Evolutionary conservation across 1,139 yeast species (phyloP).

Genomic region (Debaryomyces fabryi): DNA sequence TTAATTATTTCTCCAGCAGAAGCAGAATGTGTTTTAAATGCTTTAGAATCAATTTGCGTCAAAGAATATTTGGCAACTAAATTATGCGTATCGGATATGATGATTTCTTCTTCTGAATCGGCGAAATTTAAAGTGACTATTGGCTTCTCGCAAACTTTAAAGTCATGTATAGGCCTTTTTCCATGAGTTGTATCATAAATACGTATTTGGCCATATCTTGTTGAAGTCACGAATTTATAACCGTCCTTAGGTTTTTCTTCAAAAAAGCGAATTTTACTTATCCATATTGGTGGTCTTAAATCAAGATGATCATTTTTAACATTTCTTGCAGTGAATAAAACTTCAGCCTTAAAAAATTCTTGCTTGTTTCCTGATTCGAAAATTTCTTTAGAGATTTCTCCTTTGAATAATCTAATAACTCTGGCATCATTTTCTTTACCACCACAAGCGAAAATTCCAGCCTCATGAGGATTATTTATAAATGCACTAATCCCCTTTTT

Average conservation of each 20-base stretch:
- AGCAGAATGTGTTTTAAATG: conserved; percentile 43
- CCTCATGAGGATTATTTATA: conserved; percentile 44
- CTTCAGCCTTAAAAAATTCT: conserved; percentile 25
- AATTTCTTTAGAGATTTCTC: conserved; percentile 19
- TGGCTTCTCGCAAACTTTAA: conserved; percentile 52
- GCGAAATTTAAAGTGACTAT: conserved; percentile 42
- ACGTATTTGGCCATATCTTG: conserved; percentile 71
- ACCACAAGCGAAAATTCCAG: conserved; percentile 64
- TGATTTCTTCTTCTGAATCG: conserved; percentile 39
- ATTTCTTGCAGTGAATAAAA: conserved; percentile 60
- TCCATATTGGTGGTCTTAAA: conserved; percentile 71
- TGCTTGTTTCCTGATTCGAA: conserved; percentile 17
- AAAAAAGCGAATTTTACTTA: conserved; percentile 52
- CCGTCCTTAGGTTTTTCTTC: conserved; percentile 29
- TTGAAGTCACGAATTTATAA: conserved; percentile 60
- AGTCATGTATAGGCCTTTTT: conserved; percentile 57
- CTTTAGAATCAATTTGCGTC: conserved; percentile 39
- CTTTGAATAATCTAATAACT: conserved; percentile 45
- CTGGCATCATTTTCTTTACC: conserved; percentile 73
- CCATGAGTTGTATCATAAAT: conserved; percentile 62
- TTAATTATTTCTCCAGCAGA: conserved; percentile 45
- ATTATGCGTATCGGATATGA: conserved; percentile 59
- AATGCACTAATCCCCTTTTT: conserved; percentile 52
- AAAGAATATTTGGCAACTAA: conserved; percentile 57
- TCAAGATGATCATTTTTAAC: conserved; percentile 69